Evolutionary conservation across 2,329 filamentous ascomycete species (phyloP), one percentile per base, ranked within the genome.

Genomic region (Trichoderma pleuroti): DNA sequence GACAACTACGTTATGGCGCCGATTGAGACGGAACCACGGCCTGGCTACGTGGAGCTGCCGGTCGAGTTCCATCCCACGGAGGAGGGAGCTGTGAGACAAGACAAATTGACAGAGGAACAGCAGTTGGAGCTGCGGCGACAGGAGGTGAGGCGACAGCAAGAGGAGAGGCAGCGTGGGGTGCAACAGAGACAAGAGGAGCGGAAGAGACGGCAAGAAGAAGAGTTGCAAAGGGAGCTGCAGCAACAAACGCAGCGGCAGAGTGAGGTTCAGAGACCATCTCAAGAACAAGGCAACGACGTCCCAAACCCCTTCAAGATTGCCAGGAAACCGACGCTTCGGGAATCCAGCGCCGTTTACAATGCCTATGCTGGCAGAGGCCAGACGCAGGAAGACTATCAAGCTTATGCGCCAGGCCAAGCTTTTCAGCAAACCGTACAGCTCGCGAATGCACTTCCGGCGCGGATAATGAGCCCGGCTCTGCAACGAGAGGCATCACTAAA

Each of bases 1-100:
- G 82, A 82, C 60, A 79, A 79, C 30, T 76, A 77, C 8, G 73
- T 82, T 8, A 74, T 82, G 5, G 79, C 81, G 1, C 79, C 81
- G 0, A 79, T 81, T 24, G 78, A 82, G 72, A 79, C 77, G 9
- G 71, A 74, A 5, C 42, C 71, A 39, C 71, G 76, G 16, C 72
- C 42, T 71, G 76, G 74, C 8, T 73, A 79, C 60, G 79, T 81
- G 28, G 82, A 87, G 76, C 71, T 85, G 30, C 79, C 82, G 3
- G 76, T 79, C 72, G 74, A 80, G 32, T 75, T 76, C 12, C 77
- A 77, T 39, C 75, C 79, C 30, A 68, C 79, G 12, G 77, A 79
- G 26, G 62, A 74, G 14, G 77, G 74, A 71, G 10, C 28, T 12
- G 65, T 70, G n/a, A 66, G 72, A 1, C 74, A 73, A 16, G 68